Conservation (phyloP, 2,329 filamentous ascomycete species). For the Hypoxylon sp. region DNA sequence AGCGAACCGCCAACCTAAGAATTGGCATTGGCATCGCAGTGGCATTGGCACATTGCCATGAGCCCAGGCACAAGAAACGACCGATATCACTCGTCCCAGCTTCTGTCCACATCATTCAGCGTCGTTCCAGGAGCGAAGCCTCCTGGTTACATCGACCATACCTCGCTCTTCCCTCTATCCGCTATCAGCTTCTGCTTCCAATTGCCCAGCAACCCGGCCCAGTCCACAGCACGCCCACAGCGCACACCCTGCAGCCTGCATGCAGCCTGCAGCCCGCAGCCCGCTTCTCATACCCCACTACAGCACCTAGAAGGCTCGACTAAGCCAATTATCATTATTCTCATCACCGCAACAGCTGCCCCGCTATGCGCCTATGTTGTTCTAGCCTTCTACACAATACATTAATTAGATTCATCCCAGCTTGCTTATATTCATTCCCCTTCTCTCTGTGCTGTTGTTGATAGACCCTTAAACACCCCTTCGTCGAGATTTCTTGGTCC, state of each 20-base stretch:
- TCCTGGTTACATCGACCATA: slow-evolving; percentile 33
- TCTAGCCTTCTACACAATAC: slow-evolving; percentile 23
- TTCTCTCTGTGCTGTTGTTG: slow-evolving; percentile 7
- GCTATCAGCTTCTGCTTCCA: slow-evolving; percentile 10
- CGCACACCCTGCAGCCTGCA: no score
- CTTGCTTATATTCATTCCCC: slow-evolving; percentile 18
- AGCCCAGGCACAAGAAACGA: slow-evolving; percentile 19
- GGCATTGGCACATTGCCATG: neutral
- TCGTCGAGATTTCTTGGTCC: slow-evolving; percentile 1
- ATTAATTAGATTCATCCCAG: slow-evolving; percentile 14
- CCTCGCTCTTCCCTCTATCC: slow-evolving; percentile 7
- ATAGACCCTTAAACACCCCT: slow-evolving; percentile 6
- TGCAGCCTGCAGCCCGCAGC: no score
- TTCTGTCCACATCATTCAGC: slow-evolving; percentile 15
- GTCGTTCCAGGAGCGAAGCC: slow-evolving; percentile 36
- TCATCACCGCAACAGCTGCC: slow-evolving; percentile 20
- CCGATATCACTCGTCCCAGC: slow-evolving; percentile 1
- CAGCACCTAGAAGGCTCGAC: slow-evolving; percentile 17
- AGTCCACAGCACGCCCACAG: no score
- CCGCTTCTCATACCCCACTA: slow-evolving; percentile 23
- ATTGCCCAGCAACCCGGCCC: no score
- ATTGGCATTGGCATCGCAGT: neutral
- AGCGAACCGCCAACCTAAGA: slow-evolving; percentile 22
- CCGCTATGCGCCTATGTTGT: slow-evolving; percentile 32
- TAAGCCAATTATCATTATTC: slow-evolving; percentile 32